Evolutionary conservation across 768 basidiomycete species (phyloP).

Genomic region (Clitopilus passeckerianus): DNA sequence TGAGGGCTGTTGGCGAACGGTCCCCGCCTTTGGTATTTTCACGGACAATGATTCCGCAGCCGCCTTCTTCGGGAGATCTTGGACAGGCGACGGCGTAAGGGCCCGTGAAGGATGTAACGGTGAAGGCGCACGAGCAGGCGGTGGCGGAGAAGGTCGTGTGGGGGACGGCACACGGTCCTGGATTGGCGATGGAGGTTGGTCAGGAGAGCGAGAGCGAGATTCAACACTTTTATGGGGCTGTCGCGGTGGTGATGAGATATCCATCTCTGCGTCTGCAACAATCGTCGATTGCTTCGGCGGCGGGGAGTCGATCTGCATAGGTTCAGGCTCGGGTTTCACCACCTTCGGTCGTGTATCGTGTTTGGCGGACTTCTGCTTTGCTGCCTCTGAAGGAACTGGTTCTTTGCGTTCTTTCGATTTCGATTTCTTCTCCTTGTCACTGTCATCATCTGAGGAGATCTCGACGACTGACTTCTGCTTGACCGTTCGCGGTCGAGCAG

Average conservation of each 20-base stretch:
- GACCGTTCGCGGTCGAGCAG: neutral
- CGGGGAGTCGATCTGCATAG: neutral
- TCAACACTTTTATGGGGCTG: neutral
- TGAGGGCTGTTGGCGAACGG: neutral
- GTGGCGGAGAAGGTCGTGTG: no score
- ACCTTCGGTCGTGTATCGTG: neutral
- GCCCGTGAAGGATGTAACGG: neutral
- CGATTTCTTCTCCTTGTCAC: conserved; percentile 13
- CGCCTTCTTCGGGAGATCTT: neutral
- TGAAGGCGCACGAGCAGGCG: no score
- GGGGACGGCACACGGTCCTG: no score
- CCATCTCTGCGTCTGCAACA: conserved; percentile 3
- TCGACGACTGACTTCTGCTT: conserved; percentile 25
- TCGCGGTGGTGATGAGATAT: neutral
- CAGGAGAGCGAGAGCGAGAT: conserved; percentile 5
- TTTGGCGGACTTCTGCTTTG: neutral
- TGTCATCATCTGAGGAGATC: conserved; percentile 36
- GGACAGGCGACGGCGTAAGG: neutral
- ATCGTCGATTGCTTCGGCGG: conserved; percentile 3
- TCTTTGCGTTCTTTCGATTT: conserved; percentile 1
- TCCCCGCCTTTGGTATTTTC: neutral
- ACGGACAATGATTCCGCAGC: neutral
- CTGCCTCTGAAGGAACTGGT: neutral
- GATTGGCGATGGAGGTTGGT: neutral
- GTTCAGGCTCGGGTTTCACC: neutral